phyloP scores from a whole-genome alignment of 495 filamentous ascomycete species.

The Peziza echinospora region DNA sequence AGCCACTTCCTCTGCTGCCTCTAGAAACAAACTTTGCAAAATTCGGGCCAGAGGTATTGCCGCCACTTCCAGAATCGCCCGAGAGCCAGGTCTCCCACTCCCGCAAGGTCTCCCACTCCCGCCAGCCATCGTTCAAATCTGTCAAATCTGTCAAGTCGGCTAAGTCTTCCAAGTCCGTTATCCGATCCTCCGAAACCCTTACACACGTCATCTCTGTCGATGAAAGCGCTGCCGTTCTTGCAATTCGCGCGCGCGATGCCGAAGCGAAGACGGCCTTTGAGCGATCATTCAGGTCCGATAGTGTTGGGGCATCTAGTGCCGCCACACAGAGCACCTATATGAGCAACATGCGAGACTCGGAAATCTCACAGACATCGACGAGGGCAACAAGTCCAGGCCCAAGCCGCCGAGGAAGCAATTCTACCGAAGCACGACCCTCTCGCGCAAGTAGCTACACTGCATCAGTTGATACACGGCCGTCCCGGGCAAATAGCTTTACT shows the following conservation, averaged over 20 bases:
- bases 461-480: constrained; percentile 22
- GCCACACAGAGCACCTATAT: constrained; percentile 53
- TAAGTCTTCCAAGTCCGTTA: neutral
- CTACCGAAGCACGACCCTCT: constrained; percentile 22
- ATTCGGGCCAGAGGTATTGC: neutral
- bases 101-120: neutral
- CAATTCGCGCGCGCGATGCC: constrained; percentile 2
- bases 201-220: neutral
- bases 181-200: neutral
- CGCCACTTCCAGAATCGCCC: neutral
- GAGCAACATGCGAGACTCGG: constrained; percentile 54
- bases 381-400: constrained; percentile 73
- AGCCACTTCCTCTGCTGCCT: neutral
- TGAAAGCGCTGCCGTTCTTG: neutral
- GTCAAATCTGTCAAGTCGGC: too few species aligned
- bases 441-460: constrained; percentile 24
- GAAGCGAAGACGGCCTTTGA: constrained; percentile 3
- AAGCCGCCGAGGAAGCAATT: constrained; percentile 19
- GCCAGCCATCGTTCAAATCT: neutral
- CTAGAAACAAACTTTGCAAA: neutral
- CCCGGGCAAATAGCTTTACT: constrained; percentile 37
- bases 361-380: constrained; percentile 66
- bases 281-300: constrained; percentile 22
- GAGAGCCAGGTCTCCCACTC: neutral
- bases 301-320: constrained; percentile 31